Percentiles rank a stretch among this genome's conserved stretches.
Evolutionary conservation across 169 alveolate species (phyloP).

Genomic region (Plasmodium ovale): DNA sequence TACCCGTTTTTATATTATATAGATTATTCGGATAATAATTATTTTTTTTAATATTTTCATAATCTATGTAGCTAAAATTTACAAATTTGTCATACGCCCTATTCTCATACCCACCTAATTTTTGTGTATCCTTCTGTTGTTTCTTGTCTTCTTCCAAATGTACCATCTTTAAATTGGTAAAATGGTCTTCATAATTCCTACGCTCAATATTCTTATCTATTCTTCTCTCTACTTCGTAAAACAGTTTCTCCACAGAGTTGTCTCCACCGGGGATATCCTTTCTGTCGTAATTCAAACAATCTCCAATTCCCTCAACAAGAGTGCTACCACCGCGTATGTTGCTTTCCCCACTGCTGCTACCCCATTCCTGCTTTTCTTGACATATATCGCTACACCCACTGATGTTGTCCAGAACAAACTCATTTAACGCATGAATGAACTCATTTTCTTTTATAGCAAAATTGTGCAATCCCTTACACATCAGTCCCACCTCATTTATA

Average conservation of each 20-base stretch:
- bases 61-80: constrained; percentile 74
- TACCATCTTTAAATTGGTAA: constrained; percentile 7
- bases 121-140: not conserved
- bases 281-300: constrained; percentile 3
- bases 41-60: constrained; percentile 74
- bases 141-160: constrained; percentile 25
- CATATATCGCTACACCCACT: not conserved
- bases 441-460: constrained; percentile 69
- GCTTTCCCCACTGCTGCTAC: not conserved
- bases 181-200: constrained; percentile 47
- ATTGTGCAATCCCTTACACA: constrained; percentile 46
- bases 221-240: constrained; percentile 29
- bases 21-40: constrained; percentile 62
- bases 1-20: constrained; percentile 60
- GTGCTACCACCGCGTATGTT: not conserved
- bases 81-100: constrained; percentile 23
- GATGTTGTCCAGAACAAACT: constrained; percentile 9
- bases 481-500: constrained; percentile 64
- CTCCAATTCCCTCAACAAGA: not conserved
- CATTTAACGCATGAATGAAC: constrained; percentile 41
- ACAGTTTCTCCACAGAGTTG: constrained; percentile 5
- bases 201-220: constrained; percentile 29
- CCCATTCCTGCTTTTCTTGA: not conserved
- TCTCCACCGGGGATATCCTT: not conserved
- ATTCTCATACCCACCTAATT: constrained; percentile 1